A percentile compares a stretch with the other conserved stretches of the same genome.
Conservation (phyloP, 31 red algal species). For the Asparagopsis taxiformis region DNA sequence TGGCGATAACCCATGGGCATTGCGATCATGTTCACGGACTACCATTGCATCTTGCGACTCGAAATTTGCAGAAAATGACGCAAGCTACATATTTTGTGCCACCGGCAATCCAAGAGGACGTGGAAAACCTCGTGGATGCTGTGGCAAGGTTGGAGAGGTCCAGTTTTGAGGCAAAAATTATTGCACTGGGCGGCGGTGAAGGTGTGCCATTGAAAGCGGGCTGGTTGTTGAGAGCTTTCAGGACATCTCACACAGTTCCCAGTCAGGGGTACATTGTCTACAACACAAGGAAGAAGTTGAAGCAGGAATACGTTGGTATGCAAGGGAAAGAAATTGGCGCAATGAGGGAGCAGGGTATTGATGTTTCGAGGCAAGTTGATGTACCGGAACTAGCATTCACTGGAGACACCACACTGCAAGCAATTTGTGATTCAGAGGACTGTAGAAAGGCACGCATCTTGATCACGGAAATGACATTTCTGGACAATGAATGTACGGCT, state of each 20-base stretch:
- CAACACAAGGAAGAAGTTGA: conserved; percentile 37
- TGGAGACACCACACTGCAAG: conserved; percentile 41
- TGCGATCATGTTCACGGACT: conserved; percentile 49
- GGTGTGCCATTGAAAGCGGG: conserved; percentile 30
- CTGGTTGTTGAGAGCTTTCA: conserved; percentile 33
- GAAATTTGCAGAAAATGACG: conserved; percentile 24
- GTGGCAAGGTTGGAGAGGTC: conserved; percentile 25
- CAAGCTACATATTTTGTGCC: conserved; percentile 24
- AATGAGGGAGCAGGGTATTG: conserved; percentile 6
- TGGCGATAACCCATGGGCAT: conserved; percentile 46
- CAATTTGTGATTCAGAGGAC: conserved; percentile 28
- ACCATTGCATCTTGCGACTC: conserved; percentile 35
- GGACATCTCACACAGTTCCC: conserved; percentile 38
- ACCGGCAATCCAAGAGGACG: conserved; percentile 8
- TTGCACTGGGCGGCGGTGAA: conserved; percentile 2
- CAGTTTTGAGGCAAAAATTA: conserved; percentile 5
- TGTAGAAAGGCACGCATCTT: conserved; percentile 39
- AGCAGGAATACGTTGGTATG: conserved; percentile 22
- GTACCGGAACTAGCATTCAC: conserved; percentile 45
- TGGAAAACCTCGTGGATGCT: conserved; percentile 17
- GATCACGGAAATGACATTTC: conserved; percentile 54
- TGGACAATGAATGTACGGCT: conserved; percentile 25
- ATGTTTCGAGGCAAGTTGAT: conserved; percentile 12
- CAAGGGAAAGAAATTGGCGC: conserved; percentile 8
- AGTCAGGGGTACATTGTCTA: conserved; percentile 44